Base-by-base conservation (phyloP, 164 flowering plant genomes). In the Umbellularia californica region DNA sequence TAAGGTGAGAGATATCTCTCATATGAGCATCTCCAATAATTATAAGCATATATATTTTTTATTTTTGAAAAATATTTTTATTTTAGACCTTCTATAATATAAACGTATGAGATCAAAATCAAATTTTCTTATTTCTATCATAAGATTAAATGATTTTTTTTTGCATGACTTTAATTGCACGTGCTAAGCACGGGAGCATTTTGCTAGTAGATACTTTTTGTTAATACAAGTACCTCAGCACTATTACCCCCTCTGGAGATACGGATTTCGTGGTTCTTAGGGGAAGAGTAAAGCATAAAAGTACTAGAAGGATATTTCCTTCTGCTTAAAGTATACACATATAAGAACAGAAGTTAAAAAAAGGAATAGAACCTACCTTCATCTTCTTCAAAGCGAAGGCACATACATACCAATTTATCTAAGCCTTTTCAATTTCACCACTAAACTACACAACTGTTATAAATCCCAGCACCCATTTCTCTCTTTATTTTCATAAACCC, bases 331-430 rank as follows among this genome's bases (percentile, higher is more conserved):
- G 95, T 67, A 77, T 80, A 68, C 84, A 81, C 84, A 78, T 87
- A 84, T 81, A 71, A 84, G 80, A 83, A 74, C 71, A 24, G 58
- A 50, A 67, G 28, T 10, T 17, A 33, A 67, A 64, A 64, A 25
- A 24, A 24, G 28, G 15, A 64, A 64, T 3, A 13, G 24, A 25
- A 24, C 25, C 5, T 2, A 33, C 70, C 79, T 86, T 85, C 83
- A 85, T 89, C 77, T 81, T 77, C 95, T 89, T 91, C 80, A 83
- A 91, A 87, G 89, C 83, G 88, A 91, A 90, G 96, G 87, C 86
- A 90, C 74, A 79, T 41, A 30, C 35, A 78, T 69, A 62, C 77
- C 75, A 75, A 77, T 41, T 41, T 7, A 41, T 41, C 47, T 77
- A 77, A 83, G 82, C 80, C 58, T 74, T 77, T 78, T 77, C 78